phyloP scores from a whole-genome alignment of 805 yeast species.

The Candida orba region DNA sequence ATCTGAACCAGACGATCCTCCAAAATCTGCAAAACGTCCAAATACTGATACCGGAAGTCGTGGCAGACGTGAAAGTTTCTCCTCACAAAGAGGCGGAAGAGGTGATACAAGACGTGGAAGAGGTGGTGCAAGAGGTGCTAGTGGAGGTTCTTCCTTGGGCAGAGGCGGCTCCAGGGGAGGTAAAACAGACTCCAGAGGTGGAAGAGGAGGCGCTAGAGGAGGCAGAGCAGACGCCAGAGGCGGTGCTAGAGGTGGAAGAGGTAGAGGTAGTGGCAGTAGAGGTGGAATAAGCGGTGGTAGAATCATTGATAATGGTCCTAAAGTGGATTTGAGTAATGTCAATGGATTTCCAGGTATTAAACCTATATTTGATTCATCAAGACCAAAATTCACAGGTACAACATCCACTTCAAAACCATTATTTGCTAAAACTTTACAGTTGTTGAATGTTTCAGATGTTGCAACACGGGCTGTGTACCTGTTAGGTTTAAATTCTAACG shows the following conservation, averaged over 20 bases:
- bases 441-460: constrained; percentile 10
- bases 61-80: neutral
- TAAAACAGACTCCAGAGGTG: neutral
- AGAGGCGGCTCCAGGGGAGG: neutral
- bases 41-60: neutral
- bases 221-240: too few relatives aligned
- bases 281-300: too few relatives aligned
- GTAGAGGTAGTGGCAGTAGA: too few relatives aligned
- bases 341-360: constrained; percentile 1
- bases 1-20: neutral
- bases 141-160: neutral
- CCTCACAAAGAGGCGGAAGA: constrained; percentile 2
- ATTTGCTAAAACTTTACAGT: neutral
- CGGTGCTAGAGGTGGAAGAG: too few relatives aligned
- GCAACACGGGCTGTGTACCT: constrained; percentile 12
- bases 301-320: neutral
- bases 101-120: neutral
- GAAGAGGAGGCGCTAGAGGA: neutral
- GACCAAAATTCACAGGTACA: too few relatives aligned
- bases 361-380: too few relatives aligned
- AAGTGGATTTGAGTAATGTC: constrained; percentile 1
- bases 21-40: neutral
- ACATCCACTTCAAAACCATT: neutral
- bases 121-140: neutral
- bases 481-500: constrained; percentile 8